Percentiles rank a stretch among this genome's conserved stretches.
phyloP scores from a whole-genome alignment of 495 filamentous ascomycete genomes.

The Platismatia glauca region DNA sequence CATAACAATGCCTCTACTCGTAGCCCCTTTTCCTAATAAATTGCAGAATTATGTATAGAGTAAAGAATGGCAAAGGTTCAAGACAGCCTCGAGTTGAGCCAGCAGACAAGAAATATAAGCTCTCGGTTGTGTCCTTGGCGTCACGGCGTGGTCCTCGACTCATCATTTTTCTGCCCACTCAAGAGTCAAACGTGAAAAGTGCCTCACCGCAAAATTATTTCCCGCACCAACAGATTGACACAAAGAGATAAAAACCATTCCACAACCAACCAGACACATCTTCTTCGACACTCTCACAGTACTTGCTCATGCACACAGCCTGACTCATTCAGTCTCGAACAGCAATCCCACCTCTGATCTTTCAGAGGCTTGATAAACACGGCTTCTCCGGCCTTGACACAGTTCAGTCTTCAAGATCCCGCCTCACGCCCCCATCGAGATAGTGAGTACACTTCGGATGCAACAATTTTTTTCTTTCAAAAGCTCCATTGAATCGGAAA shows the following conservation, averaged over 20 bases:
- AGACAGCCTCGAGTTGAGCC: neutral
- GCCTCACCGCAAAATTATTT: conserved; percentile 2
- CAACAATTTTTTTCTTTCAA: neutral
- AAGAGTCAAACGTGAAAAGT: neutral
- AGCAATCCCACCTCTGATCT: neutral
- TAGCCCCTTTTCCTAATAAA: too few species aligned
- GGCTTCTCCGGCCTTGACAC: conserved; percentile 57
- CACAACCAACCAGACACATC: neutral
- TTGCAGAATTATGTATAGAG: too few species aligned
- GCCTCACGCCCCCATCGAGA: conserved; percentile 47
- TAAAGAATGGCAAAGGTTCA: too few species aligned
- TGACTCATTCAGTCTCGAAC: neutral
- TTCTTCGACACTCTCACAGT: neutral
- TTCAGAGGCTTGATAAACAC: conserved; percentile 38
- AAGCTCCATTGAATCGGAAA: neutral
- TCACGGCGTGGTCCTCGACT: too few species aligned
- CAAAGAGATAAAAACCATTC: neutral
- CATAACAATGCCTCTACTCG: too few species aligned
- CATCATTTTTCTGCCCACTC: neutral
- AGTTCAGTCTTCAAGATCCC: conserved; percentile 73
- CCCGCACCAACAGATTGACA: neutral
- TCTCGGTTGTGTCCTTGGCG: neutral
- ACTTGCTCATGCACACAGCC: conserved; percentile 2
- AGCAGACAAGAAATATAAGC: neutral
- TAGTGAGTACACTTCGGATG: conserved; percentile 20